Evolutionary conservation across 495 filamentous ascomycete species (phyloP).

Genomic region (Neurospora sp.): DNA sequence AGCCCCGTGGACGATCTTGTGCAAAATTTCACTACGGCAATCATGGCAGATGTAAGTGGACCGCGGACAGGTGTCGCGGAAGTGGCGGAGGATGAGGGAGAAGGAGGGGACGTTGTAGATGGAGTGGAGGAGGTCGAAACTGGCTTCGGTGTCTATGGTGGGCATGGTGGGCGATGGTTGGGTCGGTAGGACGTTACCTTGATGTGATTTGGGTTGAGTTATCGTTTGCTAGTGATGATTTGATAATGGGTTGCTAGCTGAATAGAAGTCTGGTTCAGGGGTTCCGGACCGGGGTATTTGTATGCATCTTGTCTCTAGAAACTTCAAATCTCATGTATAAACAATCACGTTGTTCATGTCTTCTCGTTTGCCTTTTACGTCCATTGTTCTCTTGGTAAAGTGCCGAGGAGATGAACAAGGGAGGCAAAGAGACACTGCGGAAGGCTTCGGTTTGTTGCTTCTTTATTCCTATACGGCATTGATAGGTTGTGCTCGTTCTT

Average conservation of each 20-base stretch:
- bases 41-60: background rate
- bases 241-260: background rate
- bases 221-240: background rate
- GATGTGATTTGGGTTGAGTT: background rate
- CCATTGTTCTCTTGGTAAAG: background rate
- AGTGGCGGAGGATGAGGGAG: background rate
- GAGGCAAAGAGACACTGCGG: background rate
- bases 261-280: background rate
- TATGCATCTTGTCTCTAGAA: background rate
- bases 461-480: background rate
- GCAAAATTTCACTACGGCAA: background rate
- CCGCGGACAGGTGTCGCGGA: background rate
- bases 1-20: background rate
- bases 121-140: background rate
- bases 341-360: background rate
- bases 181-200: background rate
- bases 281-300: background rate
- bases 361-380: background rate
- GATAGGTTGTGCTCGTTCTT: background rate
- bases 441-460: background rate
- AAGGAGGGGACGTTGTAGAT: background rate
- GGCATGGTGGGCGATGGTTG: background rate
- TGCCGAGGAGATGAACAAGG: background rate
- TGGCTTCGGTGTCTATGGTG: background rate
- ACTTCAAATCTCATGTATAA: background rate